Percentiles rank a stretch among this genome's conserved stretches.
Conservation (phyloP, 2,329 filamentous ascomycete species). For the Claviceps africana region DNA sequence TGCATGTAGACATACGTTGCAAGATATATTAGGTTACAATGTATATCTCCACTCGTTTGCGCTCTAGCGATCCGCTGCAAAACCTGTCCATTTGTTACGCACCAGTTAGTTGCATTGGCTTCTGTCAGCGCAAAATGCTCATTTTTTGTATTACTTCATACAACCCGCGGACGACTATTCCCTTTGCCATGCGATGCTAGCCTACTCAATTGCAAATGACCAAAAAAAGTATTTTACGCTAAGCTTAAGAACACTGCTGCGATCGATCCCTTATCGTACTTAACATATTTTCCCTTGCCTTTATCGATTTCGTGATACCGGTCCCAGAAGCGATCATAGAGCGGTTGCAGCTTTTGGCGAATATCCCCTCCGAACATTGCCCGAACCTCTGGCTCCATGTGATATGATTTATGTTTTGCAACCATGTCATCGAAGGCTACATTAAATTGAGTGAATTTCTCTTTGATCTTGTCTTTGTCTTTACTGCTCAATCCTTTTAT, state of each 20-base stretch:
- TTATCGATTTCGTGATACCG: conserved; percentile 96
- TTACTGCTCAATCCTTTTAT: conserved; percentile 75
- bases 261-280: conserved; percentile 81
- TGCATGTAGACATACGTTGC: no score
- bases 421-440: conserved; percentile 80
- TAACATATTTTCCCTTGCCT: conserved; percentile 95
- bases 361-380: conserved; percentile 70
- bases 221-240: conserved; percentile 14
- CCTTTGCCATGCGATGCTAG: no score
- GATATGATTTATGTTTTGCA: conserved; percentile 63
- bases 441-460: conserved; percentile 91
- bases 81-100: no score
- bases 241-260: conserved; percentile 48
- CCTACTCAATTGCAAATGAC: no score
- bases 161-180: no score
- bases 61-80: no score
- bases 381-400: conserved; percentile 84
- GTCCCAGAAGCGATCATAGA: conserved; percentile 94
- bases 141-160: no score
- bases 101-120: no score
- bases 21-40: no score
- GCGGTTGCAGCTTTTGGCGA: conserved; percentile 79
- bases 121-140: no score
- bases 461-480: conserved; percentile 91
- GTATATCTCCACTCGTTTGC: no score